A percentile compares a stretch with the other conserved stretches of the same genome.
These are phyloP conservation scores for Penicillium roqueforti DNA, from an alignment of 495 filamentous ascomycete genomes.

Conservation along the genomic window DNA sequence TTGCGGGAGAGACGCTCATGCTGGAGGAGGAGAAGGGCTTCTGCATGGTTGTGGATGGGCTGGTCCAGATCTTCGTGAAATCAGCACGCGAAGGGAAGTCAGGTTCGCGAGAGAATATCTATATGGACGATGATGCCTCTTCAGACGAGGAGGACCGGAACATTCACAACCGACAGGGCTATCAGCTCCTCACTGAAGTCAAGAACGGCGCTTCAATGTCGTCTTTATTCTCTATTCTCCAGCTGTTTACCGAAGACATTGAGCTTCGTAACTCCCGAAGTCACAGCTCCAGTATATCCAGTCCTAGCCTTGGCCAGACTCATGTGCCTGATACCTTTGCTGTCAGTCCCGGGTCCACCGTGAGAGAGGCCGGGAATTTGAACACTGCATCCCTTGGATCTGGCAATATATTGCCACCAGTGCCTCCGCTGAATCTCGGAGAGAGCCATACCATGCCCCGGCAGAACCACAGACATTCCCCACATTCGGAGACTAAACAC, in stretches of 20 bases:
- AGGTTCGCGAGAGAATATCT: slow-evolving; percentile 20
- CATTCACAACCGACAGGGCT: slow-evolving; percentile 64
- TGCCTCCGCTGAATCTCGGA: slow-evolving; percentile 75
- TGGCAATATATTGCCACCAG: slow-evolving; percentile 41
- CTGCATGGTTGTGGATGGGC: slow-evolving; percentile 91
- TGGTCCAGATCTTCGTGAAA: slow-evolving; percentile 98
- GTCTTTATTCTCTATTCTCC: slow-evolving; percentile 93
- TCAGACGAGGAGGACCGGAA: slow-evolving; percentile 65
- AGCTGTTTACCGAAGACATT: slow-evolving; percentile 92
- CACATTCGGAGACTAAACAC: slow-evolving; percentile 5
- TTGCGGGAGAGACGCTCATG: slow-evolving; percentile 90
- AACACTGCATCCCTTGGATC: slow-evolving; percentile 16
- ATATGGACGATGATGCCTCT: slow-evolving; percentile 30
- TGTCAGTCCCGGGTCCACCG: slow-evolving; percentile 34
- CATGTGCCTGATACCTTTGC: slow-evolving; percentile 45
- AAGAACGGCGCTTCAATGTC: slow-evolving; percentile 99
- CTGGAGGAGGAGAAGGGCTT: slow-evolving; percentile 98
- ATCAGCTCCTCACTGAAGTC: slow-evolving; percentile 93
- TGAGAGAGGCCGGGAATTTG: slow-evolving; percentile 20
- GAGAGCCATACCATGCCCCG: slow-evolving; percentile 31
- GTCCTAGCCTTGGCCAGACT: slow-evolving; percentile 27
- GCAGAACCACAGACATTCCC: slow-evolving; percentile 18
- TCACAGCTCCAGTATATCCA: slow-evolving; percentile 41
- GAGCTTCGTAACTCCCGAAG: slow-evolving; percentile 60
- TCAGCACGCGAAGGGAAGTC: slow-evolving; percentile 60